Evolutionary conservation across 2,329 filamentous ascomycete species (phyloP).

Genomic region (Claviceps capensis): DNA sequence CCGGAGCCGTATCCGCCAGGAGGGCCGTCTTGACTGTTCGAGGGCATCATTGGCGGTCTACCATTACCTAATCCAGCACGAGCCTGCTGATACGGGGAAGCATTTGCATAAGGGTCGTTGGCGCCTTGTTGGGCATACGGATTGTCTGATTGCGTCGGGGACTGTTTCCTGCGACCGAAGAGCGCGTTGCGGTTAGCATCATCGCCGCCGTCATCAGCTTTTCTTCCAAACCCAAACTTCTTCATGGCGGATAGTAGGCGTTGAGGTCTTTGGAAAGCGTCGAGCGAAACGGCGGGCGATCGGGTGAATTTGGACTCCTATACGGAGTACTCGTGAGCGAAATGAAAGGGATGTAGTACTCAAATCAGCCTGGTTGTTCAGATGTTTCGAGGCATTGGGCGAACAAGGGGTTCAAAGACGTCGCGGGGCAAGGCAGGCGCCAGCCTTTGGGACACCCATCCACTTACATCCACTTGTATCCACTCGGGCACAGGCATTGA

Average conservation of each 20-base stretch:
- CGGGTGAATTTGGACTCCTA: not conserved
- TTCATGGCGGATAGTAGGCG: conserved; percentile 30
- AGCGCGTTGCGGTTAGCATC: conserved; percentile 35
- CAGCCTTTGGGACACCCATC: not conserved
- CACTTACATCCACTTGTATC: not conserved
- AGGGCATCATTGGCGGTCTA: conserved; percentile 16
- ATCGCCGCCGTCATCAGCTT: conserved; percentile 34
- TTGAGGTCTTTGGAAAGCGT: not conserved
- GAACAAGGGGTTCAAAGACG: not conserved
- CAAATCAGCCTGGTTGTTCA: not conserved
- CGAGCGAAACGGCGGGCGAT: not conserved
- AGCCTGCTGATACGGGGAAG: conserved; percentile 32
- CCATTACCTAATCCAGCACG: conserved; percentile 20
- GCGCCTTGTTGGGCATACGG: conserved; percentile 42
- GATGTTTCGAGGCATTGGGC: not conserved
- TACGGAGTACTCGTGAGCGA: not conserved
- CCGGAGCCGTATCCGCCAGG: conserved; percentile 8
- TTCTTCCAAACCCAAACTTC: conserved; percentile 47
- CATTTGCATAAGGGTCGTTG: conserved; percentile 35
- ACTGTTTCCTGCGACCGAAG: conserved; percentile 40
- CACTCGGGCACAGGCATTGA: not conserved
- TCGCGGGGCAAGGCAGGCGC: not conserved
- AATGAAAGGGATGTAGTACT: not conserved
- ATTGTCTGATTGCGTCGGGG: conserved; percentile 33
- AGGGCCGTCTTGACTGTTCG: conserved; percentile 13